Evolutionary conservation across 2,329 filamentous ascomycete genomes (phyloP).

Genomic region (Aspergillus tamarii): DNA sequence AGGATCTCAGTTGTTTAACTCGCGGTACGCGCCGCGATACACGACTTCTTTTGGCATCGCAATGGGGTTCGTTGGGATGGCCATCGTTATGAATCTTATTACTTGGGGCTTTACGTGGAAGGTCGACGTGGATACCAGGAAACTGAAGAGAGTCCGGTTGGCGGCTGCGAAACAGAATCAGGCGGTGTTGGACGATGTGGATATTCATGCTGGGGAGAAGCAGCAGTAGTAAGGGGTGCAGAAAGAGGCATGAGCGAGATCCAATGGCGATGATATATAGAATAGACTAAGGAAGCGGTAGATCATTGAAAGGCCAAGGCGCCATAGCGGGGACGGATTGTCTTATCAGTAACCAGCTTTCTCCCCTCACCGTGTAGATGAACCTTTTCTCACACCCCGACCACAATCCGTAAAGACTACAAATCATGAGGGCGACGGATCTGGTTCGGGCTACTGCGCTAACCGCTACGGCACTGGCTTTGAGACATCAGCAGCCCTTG

Average conservation of each 20-base stretch:
- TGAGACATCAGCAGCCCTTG: not conserved
- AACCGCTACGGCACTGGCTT: not conserved
- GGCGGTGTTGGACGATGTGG: slow-evolving; percentile 7
- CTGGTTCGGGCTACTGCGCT: not conserved
- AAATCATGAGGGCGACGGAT: not conserved
- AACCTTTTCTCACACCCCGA: not conserved
- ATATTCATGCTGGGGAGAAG: not conserved
- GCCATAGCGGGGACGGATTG: not conserved
- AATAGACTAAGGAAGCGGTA: too few relatives aligned
- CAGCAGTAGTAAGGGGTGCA: not conserved
- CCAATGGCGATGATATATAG: too few relatives aligned
- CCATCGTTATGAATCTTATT: slow-evolving; percentile 20
- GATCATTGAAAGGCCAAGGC: not conserved
- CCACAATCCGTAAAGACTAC: rapidly evolving
- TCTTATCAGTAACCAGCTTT: too few relatives aligned
- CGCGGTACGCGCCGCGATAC: slow-evolving; percentile 22
- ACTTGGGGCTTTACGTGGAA: slow-evolving; percentile 17
- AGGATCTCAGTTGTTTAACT: slow-evolving; percentile 23
- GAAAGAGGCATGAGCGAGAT: too few relatives aligned
- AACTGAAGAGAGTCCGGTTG: slow-evolving; percentile 8
- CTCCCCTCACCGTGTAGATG: not conserved
- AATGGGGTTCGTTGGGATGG: slow-evolving; percentile 20
- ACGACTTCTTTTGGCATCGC: slow-evolving; percentile 20
- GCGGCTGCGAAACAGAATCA: slow-evolving; percentile 1
- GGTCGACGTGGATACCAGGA: slow-evolving; percentile 17